Evolutionary conservation across 345 rosid genomes (phyloP).

Genomic region (Pistacia vera): DNA sequence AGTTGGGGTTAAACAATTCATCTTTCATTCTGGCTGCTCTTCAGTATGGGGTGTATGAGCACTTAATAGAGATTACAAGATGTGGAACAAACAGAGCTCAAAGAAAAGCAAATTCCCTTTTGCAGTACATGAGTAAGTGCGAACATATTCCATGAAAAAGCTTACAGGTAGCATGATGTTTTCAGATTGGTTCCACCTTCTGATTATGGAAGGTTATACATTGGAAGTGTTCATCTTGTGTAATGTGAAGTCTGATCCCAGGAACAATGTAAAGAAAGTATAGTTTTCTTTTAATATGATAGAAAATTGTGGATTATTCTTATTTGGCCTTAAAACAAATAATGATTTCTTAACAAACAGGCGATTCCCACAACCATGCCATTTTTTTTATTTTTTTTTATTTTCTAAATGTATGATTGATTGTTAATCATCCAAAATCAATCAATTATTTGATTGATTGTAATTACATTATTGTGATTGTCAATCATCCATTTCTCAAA

Average conservation of each 20-base stretch:
- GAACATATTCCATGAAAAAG: constrained; percentile 49
- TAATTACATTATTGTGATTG: too few relatives aligned
- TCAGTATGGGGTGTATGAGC: constrained; percentile 62
- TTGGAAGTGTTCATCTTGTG: background rate
- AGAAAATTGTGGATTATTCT: background rate
- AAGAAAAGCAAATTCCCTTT: constrained; percentile 62
- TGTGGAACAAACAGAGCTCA: constrained; percentile 59
- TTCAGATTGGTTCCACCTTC: background rate
- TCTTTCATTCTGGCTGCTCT: constrained; percentile 46
- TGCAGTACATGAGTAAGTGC: constrained; percentile 63
- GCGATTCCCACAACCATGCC: too few relatives aligned
- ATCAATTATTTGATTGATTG: too few relatives aligned
- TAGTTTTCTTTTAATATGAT: background rate
- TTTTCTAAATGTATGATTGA: too few relatives aligned
- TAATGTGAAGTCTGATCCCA: background rate
- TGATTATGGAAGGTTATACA: background rate
- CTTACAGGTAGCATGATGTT: background rate
- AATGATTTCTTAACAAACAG: background rate
- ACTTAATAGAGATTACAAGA: constrained; percentile 41
- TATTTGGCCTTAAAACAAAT: too few relatives aligned
- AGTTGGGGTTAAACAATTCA: constrained; percentile 48
- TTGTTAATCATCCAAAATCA: too few relatives aligned
- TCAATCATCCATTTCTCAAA: too few relatives aligned
- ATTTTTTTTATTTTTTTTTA: too few relatives aligned
- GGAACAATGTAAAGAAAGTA: background rate